Conservation (phyloP, 225 moss, liverwort and hornwort species). For the Polytrichum commune region DNA sequence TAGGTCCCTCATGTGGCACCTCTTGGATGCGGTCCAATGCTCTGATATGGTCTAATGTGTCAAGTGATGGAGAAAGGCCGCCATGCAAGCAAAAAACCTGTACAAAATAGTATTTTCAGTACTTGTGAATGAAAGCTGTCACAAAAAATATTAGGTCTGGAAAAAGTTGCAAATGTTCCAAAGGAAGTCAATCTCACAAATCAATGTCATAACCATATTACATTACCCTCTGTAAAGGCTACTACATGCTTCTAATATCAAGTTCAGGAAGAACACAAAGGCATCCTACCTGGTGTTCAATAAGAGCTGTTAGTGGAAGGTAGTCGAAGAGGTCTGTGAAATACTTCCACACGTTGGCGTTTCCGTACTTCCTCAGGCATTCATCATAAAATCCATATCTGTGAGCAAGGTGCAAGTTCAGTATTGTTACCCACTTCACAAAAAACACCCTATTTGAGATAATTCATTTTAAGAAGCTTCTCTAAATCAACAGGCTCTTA, state of each 20-base stretch:
- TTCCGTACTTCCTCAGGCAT: constrained; percentile 99
- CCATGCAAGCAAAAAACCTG: constrained; percentile 99
- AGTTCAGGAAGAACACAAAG: no score
- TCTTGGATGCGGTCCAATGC: constrained; percentile 99
- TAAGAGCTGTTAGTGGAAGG: constrained; percentile 93
- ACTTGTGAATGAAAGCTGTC: no score
- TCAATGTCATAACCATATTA: no score
- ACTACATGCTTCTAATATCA: no score
- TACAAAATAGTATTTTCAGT: background rate
- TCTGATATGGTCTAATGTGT: constrained; percentile 96
- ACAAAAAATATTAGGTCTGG: no score
- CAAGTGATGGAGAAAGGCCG: constrained; percentile 94
- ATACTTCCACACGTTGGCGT: constrained; percentile 99
- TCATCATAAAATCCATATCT: constrained; percentile 99
- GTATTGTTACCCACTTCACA: no score
- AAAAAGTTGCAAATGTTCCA: no score
- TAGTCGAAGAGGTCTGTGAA: constrained; percentile 98
- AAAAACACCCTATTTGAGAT: no score
- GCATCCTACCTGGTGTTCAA: constrained; percentile 83
- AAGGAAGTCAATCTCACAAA: no score
- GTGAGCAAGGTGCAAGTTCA: constrained; percentile 8
- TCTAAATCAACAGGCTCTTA: no score
- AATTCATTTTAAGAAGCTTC: no score
- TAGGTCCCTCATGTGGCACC: constrained; percentile 97
- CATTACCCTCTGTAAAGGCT: no score